Percentiles rank a stretch among this genome's conserved stretches.
Evolutionary conservation across 495 filamentous ascomycete genomes (phyloP).

Genomic region (Penicillium parvum): DNA sequence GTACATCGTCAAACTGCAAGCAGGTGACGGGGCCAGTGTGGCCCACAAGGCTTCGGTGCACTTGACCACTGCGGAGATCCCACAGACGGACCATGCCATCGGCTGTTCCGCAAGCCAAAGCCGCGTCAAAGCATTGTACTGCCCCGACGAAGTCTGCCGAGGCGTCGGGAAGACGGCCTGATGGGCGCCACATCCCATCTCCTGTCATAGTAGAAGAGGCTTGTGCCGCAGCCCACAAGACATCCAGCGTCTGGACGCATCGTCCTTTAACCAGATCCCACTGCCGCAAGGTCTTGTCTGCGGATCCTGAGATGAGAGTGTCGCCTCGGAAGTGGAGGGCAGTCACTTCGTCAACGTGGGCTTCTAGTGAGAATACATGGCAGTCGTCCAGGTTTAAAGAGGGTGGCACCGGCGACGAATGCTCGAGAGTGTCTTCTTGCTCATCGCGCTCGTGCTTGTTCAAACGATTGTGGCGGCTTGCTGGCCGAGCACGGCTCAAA

Average conservation of each 20-base stretch:
- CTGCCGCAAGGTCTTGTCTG: constrained; percentile 94
- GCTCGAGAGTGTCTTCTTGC: constrained; percentile 56
- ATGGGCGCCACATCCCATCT: constrained; percentile 50
- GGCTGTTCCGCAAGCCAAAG: constrained; percentile 94
- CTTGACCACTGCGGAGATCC: constrained; percentile 95
- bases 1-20: constrained; percentile 93
- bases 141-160: constrained; percentile 92
- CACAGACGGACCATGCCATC: constrained; percentile 97
- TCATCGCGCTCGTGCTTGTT: constrained; percentile 62
- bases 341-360: constrained; percentile 92
- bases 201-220: constrained; percentile 65
- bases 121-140: constrained; percentile 93
- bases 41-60: constrained; percentile 91
- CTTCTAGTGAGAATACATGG: constrained; percentile 76
- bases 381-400: constrained; percentile 80
- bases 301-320: constrained; percentile 88
- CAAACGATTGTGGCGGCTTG: constrained; percentile 54
- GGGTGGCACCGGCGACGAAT: constrained; percentile 50
- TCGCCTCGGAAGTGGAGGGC: constrained; percentile 85
- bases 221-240: constrained; percentile 97
- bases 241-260: constrained; percentile 95
- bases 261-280: constrained; percentile 96
- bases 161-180: constrained; percentile 57
- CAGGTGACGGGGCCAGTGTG: constrained; percentile 95
- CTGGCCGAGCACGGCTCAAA: constrained; percentile 63